Conservation (phyloP, 208 protist species). For the Angomonas ambiguus region DNA sequence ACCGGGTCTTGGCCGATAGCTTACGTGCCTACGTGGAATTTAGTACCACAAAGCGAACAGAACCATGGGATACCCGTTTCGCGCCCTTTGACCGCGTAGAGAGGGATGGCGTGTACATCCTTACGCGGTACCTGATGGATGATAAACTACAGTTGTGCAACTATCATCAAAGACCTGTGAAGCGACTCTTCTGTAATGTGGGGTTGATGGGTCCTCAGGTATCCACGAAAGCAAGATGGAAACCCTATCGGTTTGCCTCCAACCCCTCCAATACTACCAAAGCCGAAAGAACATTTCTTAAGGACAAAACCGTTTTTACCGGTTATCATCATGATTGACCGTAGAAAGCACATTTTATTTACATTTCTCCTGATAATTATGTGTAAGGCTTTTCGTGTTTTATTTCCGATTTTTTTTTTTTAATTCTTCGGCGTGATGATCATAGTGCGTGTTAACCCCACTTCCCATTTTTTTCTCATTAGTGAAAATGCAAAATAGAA, state of each 20-base stretch:
- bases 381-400: background rate
- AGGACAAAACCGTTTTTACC: conserved; percentile 79
- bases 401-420: background rate
- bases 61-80: conserved; percentile 90
- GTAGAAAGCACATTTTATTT: background rate
- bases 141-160: conserved; percentile 89
- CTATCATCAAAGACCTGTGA: conserved; percentile 84
- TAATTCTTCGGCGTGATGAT: background rate
- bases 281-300: conserved; percentile 73
- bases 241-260: conserved; percentile 77
- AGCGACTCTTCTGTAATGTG: conserved; percentile 85
- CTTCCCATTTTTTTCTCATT: background rate
- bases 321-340: conserved; percentile 70
- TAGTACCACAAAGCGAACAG: conserved; percentile 71
- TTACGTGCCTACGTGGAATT: conserved; percentile 86
- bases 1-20: conserved; percentile 80
- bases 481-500: background rate
- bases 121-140: conserved; percentile 85
- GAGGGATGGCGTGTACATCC: conserved; percentile 85
- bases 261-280: conserved; percentile 68
- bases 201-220: conserved; percentile 84
- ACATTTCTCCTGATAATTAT: background rate
- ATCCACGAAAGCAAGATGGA: conserved; percentile 79
- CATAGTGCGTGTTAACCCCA: too few species aligned
- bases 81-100: conserved; percentile 86